Base-by-base conservation (phyloP, 2,329 filamentous ascomycete genomes). In the Colletotrichum agaves region DNA sequence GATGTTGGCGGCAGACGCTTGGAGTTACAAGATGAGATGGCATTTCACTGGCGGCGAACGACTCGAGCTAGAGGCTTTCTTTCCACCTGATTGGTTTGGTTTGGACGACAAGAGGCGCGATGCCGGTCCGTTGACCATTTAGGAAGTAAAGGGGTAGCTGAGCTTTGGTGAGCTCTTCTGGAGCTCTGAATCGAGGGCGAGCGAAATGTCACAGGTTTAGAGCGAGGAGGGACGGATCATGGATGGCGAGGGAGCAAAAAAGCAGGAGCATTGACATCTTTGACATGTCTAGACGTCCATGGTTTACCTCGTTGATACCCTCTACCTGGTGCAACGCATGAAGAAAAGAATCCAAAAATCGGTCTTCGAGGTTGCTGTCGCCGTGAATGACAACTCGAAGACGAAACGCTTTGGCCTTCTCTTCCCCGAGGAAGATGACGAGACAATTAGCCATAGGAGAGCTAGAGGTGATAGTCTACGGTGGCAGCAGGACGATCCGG, bases 21-120 rank as follows among this genome's bases (percentile, higher is more conserved):
- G 23, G 35, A 68, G 65, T 64, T 37, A 61, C 65, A 68, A 68
- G 53, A 68, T 68, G 65, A 56, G 65, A 68, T 68, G 65, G 27
- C 65, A 68, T 63, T 33, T 47, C 52, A 46, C 44, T 47, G 39
- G 47, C 56, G 61, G 53, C 33, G 61, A 37, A 50, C 55, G 53
- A 68, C 53, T 64, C 53, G 15, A 60, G 61, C 53, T 52, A 50
- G 47, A 21, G n/a, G 33, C 13, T 58, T 44, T 31, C 17, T 52
- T 53, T 58, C 37, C 53, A 39, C 11, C 11, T 50, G 47, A 17
- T 33, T 60, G 55, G 55, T 49, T 64, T 60, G 55, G 55, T 49
- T 64, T 60, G 61, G 61, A 67, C 43, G 64, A 67, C 46, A 58
- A 67, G 52, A 64, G 39, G 27, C 58, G 46, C 47, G 56, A 61